phyloP scores from a whole-genome alignment of 2,329 filamentous ascomycete species.

The Graphiopsis chlorocephala region DNA sequence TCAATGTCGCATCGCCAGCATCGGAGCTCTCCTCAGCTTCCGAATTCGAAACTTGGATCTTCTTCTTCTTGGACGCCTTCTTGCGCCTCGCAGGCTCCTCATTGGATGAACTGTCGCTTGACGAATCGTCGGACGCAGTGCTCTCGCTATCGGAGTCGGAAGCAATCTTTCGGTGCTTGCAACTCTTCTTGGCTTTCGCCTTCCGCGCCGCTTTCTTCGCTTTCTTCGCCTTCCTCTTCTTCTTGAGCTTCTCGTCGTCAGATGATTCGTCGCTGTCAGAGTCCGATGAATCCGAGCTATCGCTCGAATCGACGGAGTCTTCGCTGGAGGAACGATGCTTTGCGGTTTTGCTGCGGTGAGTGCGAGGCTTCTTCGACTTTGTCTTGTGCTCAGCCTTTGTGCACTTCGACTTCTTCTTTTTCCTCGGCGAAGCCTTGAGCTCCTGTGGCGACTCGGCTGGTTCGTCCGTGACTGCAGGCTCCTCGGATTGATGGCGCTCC shows the following conservation, averaged over 20 bases:
- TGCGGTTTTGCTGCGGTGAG: neutral
- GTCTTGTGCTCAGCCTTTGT: constrained; percentile 17
- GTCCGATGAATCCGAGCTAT: constrained; percentile 14
- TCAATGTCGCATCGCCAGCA: neutral
- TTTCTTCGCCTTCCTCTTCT: constrained; percentile 24
- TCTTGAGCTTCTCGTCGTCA: constrained; percentile 25
- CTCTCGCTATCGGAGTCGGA: neutral
- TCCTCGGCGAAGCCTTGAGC: constrained; percentile 12
- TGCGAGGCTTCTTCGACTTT: constrained; percentile 13
- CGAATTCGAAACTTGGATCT: neutral
- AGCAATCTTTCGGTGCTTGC: constrained; percentile 13
- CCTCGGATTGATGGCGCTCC: constrained; percentile 18
- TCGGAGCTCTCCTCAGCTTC: neutral
- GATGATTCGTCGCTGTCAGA: constrained; percentile 23
- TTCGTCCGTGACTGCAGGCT: constrained; percentile 17
- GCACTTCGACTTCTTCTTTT: constrained; percentile 19
- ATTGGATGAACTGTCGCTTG: constrained; percentile 3
- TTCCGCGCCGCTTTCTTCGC: constrained; percentile 19
- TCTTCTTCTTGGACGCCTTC: constrained; percentile 11
- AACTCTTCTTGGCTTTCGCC: constrained; percentile 10
- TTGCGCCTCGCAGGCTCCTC: constrained; percentile 5
- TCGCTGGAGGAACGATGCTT: constrained; percentile 7
- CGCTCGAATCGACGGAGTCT: constrained; percentile 4
- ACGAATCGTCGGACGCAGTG: neutral
- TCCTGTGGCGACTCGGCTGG: neutral